phyloP scores from a whole-genome alignment of 140 eudicot species.

The Eryngium alpinum region DNA sequence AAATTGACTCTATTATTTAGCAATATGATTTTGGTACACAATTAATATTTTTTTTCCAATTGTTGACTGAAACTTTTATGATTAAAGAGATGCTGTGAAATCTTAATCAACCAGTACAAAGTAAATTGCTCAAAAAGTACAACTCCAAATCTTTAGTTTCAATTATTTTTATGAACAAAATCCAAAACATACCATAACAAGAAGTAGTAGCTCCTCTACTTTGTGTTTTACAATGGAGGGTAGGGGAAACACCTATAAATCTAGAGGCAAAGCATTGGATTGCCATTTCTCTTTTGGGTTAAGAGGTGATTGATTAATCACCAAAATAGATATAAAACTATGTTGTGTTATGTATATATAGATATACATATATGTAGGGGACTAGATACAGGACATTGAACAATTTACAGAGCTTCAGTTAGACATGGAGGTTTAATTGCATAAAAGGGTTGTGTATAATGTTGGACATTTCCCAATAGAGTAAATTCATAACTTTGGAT shows the following conservation, averaged over 20 bases:
- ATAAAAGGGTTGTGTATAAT: not conserved
- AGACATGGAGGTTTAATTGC: not conserved
- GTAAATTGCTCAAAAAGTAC: not conserved
- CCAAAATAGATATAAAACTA: not conserved
- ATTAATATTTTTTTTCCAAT: no score
- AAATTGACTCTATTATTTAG: no score
- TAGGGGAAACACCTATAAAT: not conserved
- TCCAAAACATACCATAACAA: not conserved
- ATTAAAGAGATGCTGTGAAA: no score
- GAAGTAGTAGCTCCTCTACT: no score
- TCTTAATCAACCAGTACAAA: no score
- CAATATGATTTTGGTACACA: no score
- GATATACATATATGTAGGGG: not conserved
- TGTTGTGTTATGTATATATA: no score
- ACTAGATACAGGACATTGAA: slow-evolving; percentile 3
- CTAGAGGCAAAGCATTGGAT: not conserved
- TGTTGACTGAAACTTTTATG: no score
- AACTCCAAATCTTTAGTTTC: not conserved
- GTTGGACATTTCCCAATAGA: slow-evolving; percentile 9
- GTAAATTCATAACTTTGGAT: not conserved
- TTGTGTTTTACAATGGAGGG: not conserved
- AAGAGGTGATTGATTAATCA: slow-evolving; percentile 2
- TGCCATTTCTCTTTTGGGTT: slow-evolving; percentile 1
- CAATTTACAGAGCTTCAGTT: not conserved
- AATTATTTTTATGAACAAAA: not conserved